A percentile compares a stretch with the other conserved stretches of the same genome.
Conservation (phyloP, 108 stramenopile species). For the Pseudonitzschia delicatissima region DNA sequence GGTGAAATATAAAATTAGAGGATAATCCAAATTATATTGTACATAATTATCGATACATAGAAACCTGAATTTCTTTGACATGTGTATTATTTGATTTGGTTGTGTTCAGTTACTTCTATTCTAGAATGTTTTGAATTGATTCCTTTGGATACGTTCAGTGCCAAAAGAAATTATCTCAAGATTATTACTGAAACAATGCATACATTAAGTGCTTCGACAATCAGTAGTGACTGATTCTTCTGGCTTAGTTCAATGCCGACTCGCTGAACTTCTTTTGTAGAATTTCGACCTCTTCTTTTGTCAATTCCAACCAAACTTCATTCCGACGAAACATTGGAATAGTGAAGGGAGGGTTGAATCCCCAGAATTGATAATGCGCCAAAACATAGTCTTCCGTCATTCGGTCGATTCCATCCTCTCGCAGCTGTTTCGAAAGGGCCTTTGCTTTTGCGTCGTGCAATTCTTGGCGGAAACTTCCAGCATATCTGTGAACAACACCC, state of each 20-base stretch:
- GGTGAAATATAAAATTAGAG: not conserved
- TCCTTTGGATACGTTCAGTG: too few species aligned
- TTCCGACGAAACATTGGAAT: conserved; percentile 82
- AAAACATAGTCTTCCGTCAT: conserved; percentile 53
- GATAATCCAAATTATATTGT: too few species aligned
- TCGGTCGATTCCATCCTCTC: conserved; percentile 49
- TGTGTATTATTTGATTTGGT: too few species aligned
- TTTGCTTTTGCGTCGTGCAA: conserved; percentile 40
- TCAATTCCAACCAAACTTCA: conserved; percentile 81
- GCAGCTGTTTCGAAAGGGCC: conserved; percentile 47
- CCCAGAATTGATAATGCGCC: conserved; percentile 68
- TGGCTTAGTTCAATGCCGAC: conserved; percentile 11
- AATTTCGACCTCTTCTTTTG: conserved; percentile 51
- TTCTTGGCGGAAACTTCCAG: conserved; percentile 39
- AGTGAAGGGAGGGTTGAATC: conserved; percentile 87
- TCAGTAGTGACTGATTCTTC: not conserved
- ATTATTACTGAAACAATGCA: not conserved
- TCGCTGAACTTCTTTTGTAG: conserved; percentile 35
- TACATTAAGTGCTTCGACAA: not conserved
- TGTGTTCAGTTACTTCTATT: too few species aligned
- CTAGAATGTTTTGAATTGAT: too few species aligned
- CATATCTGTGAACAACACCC: conserved; percentile 77
- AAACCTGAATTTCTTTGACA: too few species aligned
- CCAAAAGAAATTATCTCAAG: too few species aligned
- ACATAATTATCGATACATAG: too few species aligned